Evolutionary conservation across 371 early-diverging fungal species (phyloP).

Genomic region (Mortierella sp.): DNA sequence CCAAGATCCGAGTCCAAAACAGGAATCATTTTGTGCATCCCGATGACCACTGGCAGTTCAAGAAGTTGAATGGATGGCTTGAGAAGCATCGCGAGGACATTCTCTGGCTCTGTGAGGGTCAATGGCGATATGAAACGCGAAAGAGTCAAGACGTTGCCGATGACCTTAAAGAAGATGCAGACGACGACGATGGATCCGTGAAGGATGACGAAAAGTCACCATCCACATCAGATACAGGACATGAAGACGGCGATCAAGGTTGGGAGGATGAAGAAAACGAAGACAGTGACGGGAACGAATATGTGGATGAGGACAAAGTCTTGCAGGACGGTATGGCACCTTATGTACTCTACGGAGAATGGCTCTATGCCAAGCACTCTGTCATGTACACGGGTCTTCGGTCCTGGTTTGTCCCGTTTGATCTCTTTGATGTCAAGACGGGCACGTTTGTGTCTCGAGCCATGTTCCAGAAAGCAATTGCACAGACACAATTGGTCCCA

Average conservation of each 20-base stretch:
- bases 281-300: constrained; percentile 37
- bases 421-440: constrained; percentile 55
- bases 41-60: constrained; percentile 56
- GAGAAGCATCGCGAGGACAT: constrained; percentile 48
- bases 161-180: background rate
- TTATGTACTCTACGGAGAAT: constrained; percentile 67
- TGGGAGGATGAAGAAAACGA: constrained; percentile 23
- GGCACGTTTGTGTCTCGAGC: constrained; percentile 49
- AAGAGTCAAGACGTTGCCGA: background rate
- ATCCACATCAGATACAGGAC: background rate
- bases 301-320: constrained; percentile 46
- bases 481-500: constrained; percentile 26
- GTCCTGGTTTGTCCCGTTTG: constrained; percentile 65
- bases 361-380: constrained; percentile 64
- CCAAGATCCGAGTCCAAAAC: constrained; percentile 52
- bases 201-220: constrained; percentile 1
- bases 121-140: constrained; percentile 33
- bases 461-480: constrained; percentile 31
- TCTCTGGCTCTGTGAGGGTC: constrained; percentile 48
- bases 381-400: constrained; percentile 59
- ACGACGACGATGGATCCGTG: constrained; percentile 2
- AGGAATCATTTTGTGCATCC: constrained; percentile 52
- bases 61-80: constrained; percentile 45
- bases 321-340: constrained; percentile 52
- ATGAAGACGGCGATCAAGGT: constrained; percentile 29